phyloP scores from a whole-genome alignment of 805 yeast genomes.

The Candida taoyuanica region DNA sequence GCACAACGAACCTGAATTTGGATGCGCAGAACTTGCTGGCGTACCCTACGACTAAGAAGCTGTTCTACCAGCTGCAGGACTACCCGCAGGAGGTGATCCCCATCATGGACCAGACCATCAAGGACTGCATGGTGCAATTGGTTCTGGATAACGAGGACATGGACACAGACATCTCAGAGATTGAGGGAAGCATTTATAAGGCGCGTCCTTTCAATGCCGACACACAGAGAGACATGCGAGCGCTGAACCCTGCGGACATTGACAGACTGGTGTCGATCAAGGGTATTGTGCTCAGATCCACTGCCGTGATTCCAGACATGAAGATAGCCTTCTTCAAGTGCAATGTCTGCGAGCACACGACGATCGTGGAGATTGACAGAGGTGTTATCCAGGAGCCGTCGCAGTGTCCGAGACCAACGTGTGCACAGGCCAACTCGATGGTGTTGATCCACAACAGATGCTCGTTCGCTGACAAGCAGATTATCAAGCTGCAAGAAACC shows the following conservation, averaged over 20 bases:
- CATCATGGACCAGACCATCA: conserved; percentile 93
- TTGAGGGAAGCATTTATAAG: conserved; percentile 78
- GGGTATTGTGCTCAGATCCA: conserved; percentile 84
- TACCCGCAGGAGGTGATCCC: conserved; percentile 97
- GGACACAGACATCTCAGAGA: conserved; percentile 53
- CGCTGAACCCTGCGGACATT: conserved; percentile 87
- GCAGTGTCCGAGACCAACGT: conserved; percentile 83
- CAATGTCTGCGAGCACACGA: conserved; percentile 89
- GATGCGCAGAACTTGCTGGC: conserved; percentile 79
- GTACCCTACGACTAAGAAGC: conserved; percentile 67
- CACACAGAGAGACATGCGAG: conserved; percentile 77
- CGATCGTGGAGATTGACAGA: conserved; percentile 87
- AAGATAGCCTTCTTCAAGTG: conserved; percentile 95
- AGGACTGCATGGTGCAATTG: conserved; percentile 79
- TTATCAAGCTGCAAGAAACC: conserved; percentile 89
- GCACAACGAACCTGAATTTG: conserved; percentile 76
- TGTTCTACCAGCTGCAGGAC: conserved; percentile 80
- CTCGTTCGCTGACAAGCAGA: conserved; percentile 92
- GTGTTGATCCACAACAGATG: conserved; percentile 87
- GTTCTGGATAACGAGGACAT: conserved; percentile 47
- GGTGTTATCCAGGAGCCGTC: conserved; percentile 94
- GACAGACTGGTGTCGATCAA: conserved; percentile 89
- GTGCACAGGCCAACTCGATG: conserved; percentile 85
- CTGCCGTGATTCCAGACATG: conserved; percentile 96
- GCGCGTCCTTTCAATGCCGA: conserved; percentile 86